Evolutionary conservation across 202 grass and related monocot species (phyloP).

Genomic region (Bolboschoenoplectus hybrid): DNA sequence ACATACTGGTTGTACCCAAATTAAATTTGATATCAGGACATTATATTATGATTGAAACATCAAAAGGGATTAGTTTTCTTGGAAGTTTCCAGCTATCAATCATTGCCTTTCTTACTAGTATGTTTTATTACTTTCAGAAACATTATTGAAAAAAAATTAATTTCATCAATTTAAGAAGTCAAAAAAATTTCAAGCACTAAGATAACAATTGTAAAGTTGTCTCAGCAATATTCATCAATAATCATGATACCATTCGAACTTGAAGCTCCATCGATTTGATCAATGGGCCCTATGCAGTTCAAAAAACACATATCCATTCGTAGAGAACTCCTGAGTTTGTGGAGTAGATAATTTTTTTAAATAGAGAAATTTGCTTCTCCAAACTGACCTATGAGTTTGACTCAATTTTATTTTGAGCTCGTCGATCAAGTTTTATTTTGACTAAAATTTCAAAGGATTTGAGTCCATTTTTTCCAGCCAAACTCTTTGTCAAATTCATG

Average conservation of each 20-base stretch:
- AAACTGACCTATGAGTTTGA: neutral
- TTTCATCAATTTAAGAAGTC: neutral
- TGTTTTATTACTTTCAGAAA: neutral
- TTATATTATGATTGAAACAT: neutral
- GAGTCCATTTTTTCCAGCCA: neutral
- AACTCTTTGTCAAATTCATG: neutral
- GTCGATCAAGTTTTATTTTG: slow-evolving; percentile 13
- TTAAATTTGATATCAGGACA: neutral
- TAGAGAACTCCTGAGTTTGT: neutral
- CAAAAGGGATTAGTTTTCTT: neutral
- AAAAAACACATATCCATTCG: neutral
- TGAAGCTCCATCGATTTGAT: neutral
- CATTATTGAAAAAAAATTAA: neutral
- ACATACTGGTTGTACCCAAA: neutral
- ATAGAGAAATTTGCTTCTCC: neutral
- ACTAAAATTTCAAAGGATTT: neutral
- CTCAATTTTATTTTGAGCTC: neutral
- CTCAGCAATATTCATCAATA: neutral
- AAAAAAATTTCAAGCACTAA: neutral
- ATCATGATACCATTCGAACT: neutral
- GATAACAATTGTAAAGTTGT: neutral
- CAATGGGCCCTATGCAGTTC: neutral
- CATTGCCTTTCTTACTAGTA: neutral
- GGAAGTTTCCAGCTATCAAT: neutral
- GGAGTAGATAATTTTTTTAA: neutral